Evolutionary conservation across 2,329 filamentous ascomycete genomes (phyloP), one percentile per base, ranked within the genome.

Genomic region (Trichoderma breve): DNA sequence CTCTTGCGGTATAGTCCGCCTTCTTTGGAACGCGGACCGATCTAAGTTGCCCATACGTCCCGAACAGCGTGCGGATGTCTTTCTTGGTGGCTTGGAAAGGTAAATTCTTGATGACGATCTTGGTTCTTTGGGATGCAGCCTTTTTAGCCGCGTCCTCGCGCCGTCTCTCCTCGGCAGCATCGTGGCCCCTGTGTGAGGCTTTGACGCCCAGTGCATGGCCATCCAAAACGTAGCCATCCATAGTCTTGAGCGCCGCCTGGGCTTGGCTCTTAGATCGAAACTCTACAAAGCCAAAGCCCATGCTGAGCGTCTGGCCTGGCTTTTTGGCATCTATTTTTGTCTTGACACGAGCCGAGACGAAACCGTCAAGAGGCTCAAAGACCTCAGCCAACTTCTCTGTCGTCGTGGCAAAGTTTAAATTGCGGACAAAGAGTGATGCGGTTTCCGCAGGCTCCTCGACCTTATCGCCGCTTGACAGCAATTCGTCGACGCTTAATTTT

Each of bases 51-150:
- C 96, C 97, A 82, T 98, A 98, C 43, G 93, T 91, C 73, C 93
- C 90, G 80, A 98, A 95, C 55, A 98, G 86, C 69, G 92, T 86
- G 74, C 93, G 90, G 72, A 99, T 88, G 80, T 99, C 96, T 82
- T 97, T 96, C 85, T 97, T 98, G 69, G 91, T 92, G 63, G 93
- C 92, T 84, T 98, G 94, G 84, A 99, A 99, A 24, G 96, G 95
- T 82, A 99, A 84, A 85, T 99, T 99, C 86, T 98, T 99, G 85
- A 99, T 92, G 82, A 98, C 91, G 79, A 99, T 92, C 87, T 98
- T 98, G 62, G 95, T 98, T 76, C 90, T 89, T 79, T 91, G 89
- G 18, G 88, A 88, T 28, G 93, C 90, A 65, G 89, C 84, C 82
- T 95, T 97, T 86, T 94, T 97, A 65, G 92, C 90, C 75, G 88